Evolutionary conservation across 306 rosid species (phyloP).

Genomic region (Fragaria iinumae): DNA sequence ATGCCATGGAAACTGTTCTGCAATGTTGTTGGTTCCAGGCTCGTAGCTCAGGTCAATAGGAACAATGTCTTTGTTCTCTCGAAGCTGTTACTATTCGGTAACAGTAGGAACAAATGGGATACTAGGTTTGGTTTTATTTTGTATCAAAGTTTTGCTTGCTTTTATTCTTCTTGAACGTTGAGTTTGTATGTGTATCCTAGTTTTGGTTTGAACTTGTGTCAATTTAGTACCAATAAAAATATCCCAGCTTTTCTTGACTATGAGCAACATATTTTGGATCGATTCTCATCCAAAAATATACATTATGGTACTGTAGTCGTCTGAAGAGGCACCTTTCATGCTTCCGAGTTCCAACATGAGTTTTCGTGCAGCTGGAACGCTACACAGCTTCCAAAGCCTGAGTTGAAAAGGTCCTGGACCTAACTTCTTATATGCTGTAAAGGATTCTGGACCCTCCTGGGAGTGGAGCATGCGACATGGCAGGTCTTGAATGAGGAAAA

Average conservation of each 20-base stretch:
- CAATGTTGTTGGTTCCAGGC: constrained; percentile 12
- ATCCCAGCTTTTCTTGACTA: not conserved
- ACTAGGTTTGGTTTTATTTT: constrained; percentile 18
- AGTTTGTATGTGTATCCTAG: constrained; percentile 19
- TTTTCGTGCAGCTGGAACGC: not conserved
- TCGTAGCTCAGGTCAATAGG: constrained; percentile 26
- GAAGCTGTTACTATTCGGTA: constrained; percentile 47
- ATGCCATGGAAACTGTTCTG: constrained; percentile 17
- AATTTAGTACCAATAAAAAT: not conserved
- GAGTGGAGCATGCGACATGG: not conserved
- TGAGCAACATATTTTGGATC: not conserved
- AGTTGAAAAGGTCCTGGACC: not conserved
- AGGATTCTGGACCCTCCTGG: not conserved
- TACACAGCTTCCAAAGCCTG: constrained; percentile 59
- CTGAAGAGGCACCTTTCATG: not conserved
- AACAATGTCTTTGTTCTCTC: constrained; percentile 21
- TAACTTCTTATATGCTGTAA: not conserved
- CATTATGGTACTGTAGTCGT: not conserved
- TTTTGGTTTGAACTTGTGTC: not conserved
- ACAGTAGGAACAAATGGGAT: constrained; percentile 32
- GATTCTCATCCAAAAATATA: not conserved
- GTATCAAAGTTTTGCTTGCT: constrained; percentile 32
- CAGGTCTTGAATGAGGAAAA: not conserved
- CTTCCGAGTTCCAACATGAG: not conserved
- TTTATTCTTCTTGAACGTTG: constrained; percentile 7